These are phyloP conservation scores for Fusarium tjaetaba DNA, from an alignment of 2,329 filamentous ascomycete genomes.

Conservation along the genomic window DNA sequence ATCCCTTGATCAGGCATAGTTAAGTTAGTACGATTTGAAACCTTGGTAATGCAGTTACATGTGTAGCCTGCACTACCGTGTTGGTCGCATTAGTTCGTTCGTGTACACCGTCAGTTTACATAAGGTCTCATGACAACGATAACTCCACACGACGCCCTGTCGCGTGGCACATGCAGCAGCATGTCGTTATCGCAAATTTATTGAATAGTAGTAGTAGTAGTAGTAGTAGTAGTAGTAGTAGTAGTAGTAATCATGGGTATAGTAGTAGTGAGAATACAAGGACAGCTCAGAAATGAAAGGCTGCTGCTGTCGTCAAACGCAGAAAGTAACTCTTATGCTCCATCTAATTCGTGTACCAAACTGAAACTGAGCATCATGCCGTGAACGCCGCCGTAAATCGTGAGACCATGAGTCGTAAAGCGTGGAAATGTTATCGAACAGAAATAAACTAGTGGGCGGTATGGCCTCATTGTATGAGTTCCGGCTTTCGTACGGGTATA, in stretches of 20 bases:
- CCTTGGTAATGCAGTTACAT: background rate
- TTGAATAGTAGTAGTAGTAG: too few species aligned
- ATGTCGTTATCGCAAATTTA: background rate
- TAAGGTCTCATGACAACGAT: conserved; percentile 26
- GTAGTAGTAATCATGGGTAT: conserved; percentile 12
- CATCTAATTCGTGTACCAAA: conserved; percentile 19
- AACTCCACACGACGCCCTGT: conserved; percentile 29
- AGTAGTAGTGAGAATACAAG: conserved; percentile 14
- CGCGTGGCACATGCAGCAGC: conserved; percentile 22
- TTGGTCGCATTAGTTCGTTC: conserved; percentile 27
- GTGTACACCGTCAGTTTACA: conserved; percentile 30
- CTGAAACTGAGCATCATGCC: conserved; percentile 10
- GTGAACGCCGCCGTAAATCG: conserved; percentile 30
- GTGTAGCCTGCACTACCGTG: conserved; percentile 3
- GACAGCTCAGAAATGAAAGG: background rate
- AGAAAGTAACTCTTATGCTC: conserved; percentile 13
- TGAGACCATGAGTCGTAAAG: conserved; percentile 33
- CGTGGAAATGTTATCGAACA: conserved; percentile 3
- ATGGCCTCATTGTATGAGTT: background rate
- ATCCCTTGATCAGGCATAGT: background rate
- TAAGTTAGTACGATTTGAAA: background rate
- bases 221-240: too few species aligned
- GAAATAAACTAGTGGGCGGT: background rate
- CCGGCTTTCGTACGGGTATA: background rate
- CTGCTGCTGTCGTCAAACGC: conserved; percentile 10